Percentiles rank a stretch among this genome's conserved stretches.
These are phyloP conservation scores for Huntiella savannae DNA, from an alignment of 2,329 filamentous ascomycete species.

Conservation along the genomic window DNA sequence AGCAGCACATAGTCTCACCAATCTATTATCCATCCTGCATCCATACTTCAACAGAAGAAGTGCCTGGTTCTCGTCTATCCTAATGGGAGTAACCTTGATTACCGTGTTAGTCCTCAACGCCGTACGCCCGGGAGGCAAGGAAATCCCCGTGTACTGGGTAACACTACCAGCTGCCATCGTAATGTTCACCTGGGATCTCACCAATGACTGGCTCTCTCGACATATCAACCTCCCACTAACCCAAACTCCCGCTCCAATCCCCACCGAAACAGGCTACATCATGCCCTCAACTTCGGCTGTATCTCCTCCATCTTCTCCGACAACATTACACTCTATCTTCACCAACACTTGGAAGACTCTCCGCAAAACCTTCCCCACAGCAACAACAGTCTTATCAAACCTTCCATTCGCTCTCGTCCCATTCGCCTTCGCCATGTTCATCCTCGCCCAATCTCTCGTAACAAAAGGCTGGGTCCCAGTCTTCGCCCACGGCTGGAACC, in stretches of 20 bases:
- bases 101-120: slow-evolving; percentile 49
- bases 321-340: background rate
- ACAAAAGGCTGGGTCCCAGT: slow-evolving; percentile 58
- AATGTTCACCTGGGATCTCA: slow-evolving; percentile 50
- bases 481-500: slow-evolving; percentile 55
- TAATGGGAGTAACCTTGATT: slow-evolving; percentile 50
- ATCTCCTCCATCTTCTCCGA: background rate
- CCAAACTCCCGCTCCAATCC: slow-evolving; percentile 26
- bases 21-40: slow-evolving; percentile 56
- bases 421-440: slow-evolving; percentile 56
- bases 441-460: slow-evolving; percentile 52
- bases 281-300: background rate
- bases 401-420: slow-evolving; percentile 50
- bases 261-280: background rate
- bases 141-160: slow-evolving; percentile 45
- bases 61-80: slow-evolving; percentile 40
- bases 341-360: slow-evolving; percentile 33
- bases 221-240: slow-evolving; percentile 45
- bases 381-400: slow-evolving; percentile 43
- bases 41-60: slow-evolving; percentile 51
- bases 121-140: slow-evolving; percentile 27
- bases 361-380: slow-evolving; percentile 53
- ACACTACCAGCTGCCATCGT: slow-evolving; percentile 49
- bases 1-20: slow-evolving; percentile 34
- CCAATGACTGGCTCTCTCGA: slow-evolving; percentile 42